A percentile compares a stretch with the other conserved stretches of the same genome.
phyloP scores from a whole-genome alignment of 805 yeast species.

The Metschnikowia orientalis region DNA sequence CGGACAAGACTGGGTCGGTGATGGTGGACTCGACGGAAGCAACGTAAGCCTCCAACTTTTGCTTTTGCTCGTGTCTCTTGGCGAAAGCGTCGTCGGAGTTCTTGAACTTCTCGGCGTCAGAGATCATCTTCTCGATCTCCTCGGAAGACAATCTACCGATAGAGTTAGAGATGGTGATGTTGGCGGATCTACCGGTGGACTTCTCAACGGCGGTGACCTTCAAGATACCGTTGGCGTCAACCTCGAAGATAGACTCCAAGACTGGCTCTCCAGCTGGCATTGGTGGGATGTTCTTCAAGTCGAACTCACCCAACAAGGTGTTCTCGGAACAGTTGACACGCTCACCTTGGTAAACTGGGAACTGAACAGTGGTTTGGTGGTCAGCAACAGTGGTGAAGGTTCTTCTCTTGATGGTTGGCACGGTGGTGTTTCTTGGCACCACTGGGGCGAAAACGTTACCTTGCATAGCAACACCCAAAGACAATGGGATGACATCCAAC shows the following conservation, averaged over 20 bases:
- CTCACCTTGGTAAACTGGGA: conserved; percentile 52
- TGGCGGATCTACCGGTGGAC: conserved; percentile 47
- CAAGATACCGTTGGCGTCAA: conserved; percentile 49
- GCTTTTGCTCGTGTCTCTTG: conserved; percentile 98
- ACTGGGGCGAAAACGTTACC: conserved; percentile 49
- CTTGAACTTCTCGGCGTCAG: conserved; percentile 66
- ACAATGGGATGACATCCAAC: conserved; percentile 48
- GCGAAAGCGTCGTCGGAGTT: conserved; percentile 98
- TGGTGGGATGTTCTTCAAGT: conserved; percentile 49
- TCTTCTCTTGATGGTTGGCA: conserved; percentile 49
- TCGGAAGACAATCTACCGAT: conserved; percentile 48
- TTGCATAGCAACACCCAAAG: conserved; percentile 49
- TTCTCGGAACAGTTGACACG: conserved; percentile 49
- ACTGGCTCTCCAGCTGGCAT: conserved; percentile 50
- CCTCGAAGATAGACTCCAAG: conserved; percentile 47
- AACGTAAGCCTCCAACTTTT: conserved; percentile 98
- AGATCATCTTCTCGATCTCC: conserved; percentile 47
- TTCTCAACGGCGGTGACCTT: conserved; percentile 48
- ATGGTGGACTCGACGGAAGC: conserved; percentile 79
- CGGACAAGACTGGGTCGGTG: conserved; percentile 95
- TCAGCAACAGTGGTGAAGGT: conserved; percentile 50
- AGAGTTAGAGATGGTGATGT: conserved; percentile 48
- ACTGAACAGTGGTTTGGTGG: conserved; percentile 48
- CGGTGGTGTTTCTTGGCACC: conserved; percentile 50
- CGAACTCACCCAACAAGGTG: conserved; percentile 49